Base-by-base conservation (phyloP, 192 early-diverging fungal species). In the Backusella liffmaniae region DNA sequence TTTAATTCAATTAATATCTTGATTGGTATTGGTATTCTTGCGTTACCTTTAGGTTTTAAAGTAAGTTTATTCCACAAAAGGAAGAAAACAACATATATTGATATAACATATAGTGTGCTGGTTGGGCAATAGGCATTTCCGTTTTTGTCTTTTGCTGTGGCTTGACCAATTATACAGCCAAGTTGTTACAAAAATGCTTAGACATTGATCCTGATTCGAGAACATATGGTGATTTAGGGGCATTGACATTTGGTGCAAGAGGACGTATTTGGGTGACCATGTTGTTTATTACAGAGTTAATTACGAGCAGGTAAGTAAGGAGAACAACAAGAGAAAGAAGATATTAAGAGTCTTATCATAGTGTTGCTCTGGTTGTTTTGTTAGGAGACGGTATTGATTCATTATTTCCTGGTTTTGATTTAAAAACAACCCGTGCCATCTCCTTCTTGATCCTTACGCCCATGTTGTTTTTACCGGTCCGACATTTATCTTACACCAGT, bases 21-120 rank as follows among this genome's bases (percentile, higher is more conserved):
- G 32, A 91, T 90, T 66, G 90, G 90, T 15, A 88, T 93, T 73
- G 91, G 88, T 35, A 87, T 93, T 42, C 76, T 93, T 16, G 80
- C 90, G 1, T 75, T 93, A 18, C 91, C 92, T 9, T 82, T 88
- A 36, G 89, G 86, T n/a, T 82, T 93, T 32, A 82, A 81, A 10
- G 79, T 82, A 62, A 75, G 42, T 26, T 12, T 18, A 3, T 70
- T 62, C 29, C 13, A 62, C 4, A 62, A 62, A 29, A 8, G 7
- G 46, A 5, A 15, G 6, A 12, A 26, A 6, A 46, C 2, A 42
- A 42, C 2, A 21, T 36, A 0, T 70, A 42, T 32, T 29, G 7
- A 26, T 73, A 5, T 62, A 39, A 8, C 65, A 30, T 44, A 49
- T 18, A 81, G 80, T 81, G 80, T 72, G 79, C 89, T 1, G 92